Conservation (phyloP, 441 rosid genomes). For the Jatropha multifida region DNA sequence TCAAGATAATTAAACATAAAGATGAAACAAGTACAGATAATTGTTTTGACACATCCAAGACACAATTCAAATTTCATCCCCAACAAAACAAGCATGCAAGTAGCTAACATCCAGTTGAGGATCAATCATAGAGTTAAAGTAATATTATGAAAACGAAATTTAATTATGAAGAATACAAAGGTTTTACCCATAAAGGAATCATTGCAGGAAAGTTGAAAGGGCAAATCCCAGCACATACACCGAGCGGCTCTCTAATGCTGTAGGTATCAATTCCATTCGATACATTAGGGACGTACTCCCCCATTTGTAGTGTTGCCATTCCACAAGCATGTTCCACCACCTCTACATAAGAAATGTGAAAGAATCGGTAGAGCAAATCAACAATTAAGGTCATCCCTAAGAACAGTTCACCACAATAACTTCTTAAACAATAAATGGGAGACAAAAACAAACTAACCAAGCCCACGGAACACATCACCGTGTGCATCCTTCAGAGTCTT, state of each 20-base stretch:
- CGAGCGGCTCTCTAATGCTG: conserved; percentile 88
- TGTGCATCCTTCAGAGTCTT: conserved; percentile 93
- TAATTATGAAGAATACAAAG: conserved; percentile 14
- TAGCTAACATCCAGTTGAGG: not conserved
- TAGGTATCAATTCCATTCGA: conserved; percentile 90
- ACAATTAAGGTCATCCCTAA: conserved; percentile 3
- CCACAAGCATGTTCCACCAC: conserved; percentile 97
- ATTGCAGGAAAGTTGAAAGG: conserved; percentile 98
- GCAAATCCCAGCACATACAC: conserved; percentile 95
- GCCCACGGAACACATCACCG: conserved; percentile 93
- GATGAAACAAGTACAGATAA: not conserved
- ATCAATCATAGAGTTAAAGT: not conserved
- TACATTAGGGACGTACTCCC: conserved; percentile 84
- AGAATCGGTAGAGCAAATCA: conserved; percentile 5
- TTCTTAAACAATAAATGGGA: conserved; percentile 13
- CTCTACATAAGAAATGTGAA: conserved; percentile 45
- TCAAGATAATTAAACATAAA: not conserved
- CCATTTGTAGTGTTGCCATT: conserved; percentile 92
- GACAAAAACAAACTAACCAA: conserved; percentile 45
- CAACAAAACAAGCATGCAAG: not conserved
- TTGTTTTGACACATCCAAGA: conserved; percentile 4
- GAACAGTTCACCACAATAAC: not conserved
- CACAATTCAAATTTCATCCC: not conserved
- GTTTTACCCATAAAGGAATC: conserved; percentile 93
- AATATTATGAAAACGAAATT: not conserved